Percentiles rank a stretch among this genome's conserved stretches.
Evolutionary conservation across 345 rosid genomes (phyloP).

Genomic region (Jatropha curcas): DNA sequence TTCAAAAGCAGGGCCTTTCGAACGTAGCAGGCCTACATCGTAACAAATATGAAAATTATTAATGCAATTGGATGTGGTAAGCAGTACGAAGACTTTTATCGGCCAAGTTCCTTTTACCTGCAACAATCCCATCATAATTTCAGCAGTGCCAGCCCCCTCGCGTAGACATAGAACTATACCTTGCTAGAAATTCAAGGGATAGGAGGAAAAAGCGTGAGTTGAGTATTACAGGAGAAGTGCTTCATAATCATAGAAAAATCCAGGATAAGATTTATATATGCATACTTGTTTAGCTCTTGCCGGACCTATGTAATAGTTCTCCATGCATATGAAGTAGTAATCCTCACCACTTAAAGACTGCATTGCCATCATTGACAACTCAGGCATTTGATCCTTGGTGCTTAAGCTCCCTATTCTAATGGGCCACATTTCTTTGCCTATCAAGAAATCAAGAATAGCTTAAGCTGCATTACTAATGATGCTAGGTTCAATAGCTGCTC

Average conservation of each 20-base stretch:
- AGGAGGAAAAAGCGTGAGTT: constrained; percentile 4
- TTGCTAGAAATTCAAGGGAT: constrained; percentile 33
- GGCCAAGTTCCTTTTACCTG: constrained; percentile 41
- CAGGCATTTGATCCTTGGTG: constrained; percentile 37
- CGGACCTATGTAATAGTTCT: constrained; percentile 32
- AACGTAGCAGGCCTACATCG: constrained; percentile 51
- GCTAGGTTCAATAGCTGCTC: constrained; percentile 1
- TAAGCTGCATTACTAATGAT: background rate
- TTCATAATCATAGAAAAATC: background rate
- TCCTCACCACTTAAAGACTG: constrained; percentile 42
- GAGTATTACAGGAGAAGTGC: background rate
- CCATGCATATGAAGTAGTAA: constrained; percentile 54
- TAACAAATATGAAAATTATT: constrained; percentile 3
- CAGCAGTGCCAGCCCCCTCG: constrained; percentile 56
- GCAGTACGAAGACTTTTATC: background rate
- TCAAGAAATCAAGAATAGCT: constrained; percentile 16
- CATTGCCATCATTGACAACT: constrained; percentile 48
- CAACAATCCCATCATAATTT: constrained; percentile 49
- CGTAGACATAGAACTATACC: constrained; percentile 53
- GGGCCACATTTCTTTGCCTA: constrained; percentile 51
- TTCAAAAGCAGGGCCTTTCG: constrained; percentile 41
- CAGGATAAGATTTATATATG: background rate
- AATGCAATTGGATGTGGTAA: background rate
- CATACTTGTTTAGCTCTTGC: constrained; percentile 35
- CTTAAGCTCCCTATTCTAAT: constrained; percentile 59